Evolutionary conservation across 192 early-diverging fungal genomes (phyloP).

Genomic region (Powellomyces hirtus): DNA sequence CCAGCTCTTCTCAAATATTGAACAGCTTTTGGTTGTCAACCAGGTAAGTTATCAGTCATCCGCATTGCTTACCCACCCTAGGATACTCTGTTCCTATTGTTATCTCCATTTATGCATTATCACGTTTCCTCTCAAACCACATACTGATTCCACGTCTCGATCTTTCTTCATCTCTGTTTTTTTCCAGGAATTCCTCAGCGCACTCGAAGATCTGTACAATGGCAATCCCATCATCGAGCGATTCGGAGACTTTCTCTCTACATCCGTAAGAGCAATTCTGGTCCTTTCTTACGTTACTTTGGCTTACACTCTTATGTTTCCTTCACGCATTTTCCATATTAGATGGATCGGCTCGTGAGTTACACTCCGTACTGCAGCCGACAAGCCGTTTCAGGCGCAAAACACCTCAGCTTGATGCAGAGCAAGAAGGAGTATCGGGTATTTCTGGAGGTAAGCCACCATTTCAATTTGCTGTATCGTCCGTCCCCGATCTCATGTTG

Average conservation of each 20-base stretch:
- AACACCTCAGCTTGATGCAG: slow-evolving; percentile 34
- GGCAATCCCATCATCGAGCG: slow-evolving; percentile 35
- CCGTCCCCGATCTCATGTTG: background rate
- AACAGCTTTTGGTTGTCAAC: slow-evolving; percentile 43
- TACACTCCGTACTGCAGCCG: slow-evolving; percentile 52
- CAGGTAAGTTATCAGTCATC: slow-evolving; percentile 27
- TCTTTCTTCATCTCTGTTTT: too few relatives aligned
- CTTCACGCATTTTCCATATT: too few relatives aligned
- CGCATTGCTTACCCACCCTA: too few relatives aligned
- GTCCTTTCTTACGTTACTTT: too few relatives aligned
- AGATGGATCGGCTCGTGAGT: slow-evolving; percentile 44
- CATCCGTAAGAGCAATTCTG: too few relatives aligned
- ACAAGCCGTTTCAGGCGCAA: slow-evolving; percentile 35
- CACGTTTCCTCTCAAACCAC: too few relatives aligned
- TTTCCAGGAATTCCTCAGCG: slow-evolving; percentile 38
- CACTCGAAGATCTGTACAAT: slow-evolving; percentile 32
- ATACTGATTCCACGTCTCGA: too few relatives aligned
- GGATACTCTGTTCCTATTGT: too few relatives aligned
- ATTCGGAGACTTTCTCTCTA: slow-evolving; percentile 40
- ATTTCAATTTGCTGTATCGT: background rate
- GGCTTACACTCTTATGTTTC: too few relatives aligned
- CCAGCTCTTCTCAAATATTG: slow-evolving; percentile 48
- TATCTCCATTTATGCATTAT: too few relatives aligned
- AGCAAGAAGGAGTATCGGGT: slow-evolving; percentile 37
- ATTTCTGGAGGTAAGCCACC: slow-evolving; percentile 49